Evolutionary conservation across 73 alveolate genomes (phyloP).

Genomic region (Halteria grandinella): DNA sequence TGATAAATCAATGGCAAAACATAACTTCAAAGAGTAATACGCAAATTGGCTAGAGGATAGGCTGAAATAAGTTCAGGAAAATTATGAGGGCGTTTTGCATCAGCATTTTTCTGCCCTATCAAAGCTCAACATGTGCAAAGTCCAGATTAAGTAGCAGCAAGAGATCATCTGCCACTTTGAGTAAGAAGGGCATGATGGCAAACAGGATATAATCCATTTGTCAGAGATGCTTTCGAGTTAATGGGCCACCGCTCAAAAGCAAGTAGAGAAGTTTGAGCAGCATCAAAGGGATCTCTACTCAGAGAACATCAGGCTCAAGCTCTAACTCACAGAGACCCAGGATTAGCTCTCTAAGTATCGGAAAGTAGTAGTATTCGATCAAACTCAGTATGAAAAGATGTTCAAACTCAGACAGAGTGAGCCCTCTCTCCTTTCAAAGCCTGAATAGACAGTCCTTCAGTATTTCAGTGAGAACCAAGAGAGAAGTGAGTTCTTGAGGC

Average conservation of each 20-base stretch:
- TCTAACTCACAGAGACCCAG: slow-evolving; percentile 1
- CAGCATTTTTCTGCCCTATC: slow-evolving; percentile 13
- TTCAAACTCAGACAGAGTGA: slow-evolving; percentile 27
- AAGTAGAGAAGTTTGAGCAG: background rate
- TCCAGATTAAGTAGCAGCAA: background rate
- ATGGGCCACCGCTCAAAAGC: slow-evolving; percentile 17
- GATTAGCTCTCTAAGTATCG: slow-evolving; percentile 16
- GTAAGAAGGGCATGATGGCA: background rate
- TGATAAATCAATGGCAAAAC: slow-evolving; percentile 37
- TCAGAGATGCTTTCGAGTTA: background rate
- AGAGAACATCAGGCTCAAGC: slow-evolving; percentile 16
- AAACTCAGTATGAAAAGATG: slow-evolving; percentile 25
- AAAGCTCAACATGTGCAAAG: background rate
- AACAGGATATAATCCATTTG: background rate
- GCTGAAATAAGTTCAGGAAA: background rate
- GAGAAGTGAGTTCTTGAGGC: slow-evolving; percentile 14
- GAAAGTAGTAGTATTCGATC: slow-evolving; percentile 21
- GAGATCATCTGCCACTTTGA: background rate
- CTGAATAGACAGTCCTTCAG: slow-evolving; percentile 1
- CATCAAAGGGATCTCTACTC: background rate
- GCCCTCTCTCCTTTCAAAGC: background rate
- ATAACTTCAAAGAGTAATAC: slow-evolving; percentile 36
- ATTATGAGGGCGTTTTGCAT: slow-evolving; percentile 13
- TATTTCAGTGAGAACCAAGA: background rate
- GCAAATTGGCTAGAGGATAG: slow-evolving; percentile 15